Evolutionary conservation across 306 rosid genomes (phyloP).

Genomic region (Sechiopsis laciniata): DNA sequence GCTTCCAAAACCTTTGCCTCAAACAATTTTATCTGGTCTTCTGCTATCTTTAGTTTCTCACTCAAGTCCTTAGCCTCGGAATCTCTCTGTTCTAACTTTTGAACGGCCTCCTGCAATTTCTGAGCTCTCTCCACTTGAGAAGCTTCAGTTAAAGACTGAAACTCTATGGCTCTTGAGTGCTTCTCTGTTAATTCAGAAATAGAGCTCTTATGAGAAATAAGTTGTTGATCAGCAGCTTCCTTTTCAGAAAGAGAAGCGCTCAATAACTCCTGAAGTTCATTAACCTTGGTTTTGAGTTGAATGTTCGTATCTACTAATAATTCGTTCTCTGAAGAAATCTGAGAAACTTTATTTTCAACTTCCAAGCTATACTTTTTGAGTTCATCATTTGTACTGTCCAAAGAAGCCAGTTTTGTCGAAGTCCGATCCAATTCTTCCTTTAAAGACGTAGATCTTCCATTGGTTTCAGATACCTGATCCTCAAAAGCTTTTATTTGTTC

Average conservation of each 20-base stretch:
- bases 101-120: conserved; percentile 46
- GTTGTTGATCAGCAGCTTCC: conserved; percentile 45
- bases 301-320: conserved; percentile 55
- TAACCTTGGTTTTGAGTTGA: conserved; percentile 68
- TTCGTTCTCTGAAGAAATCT: conserved; percentile 58
- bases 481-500: conserved; percentile 37
- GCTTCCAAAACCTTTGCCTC: not conserved
- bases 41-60: conserved; percentile 39
- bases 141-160: conserved; percentile 41
- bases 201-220: conserved; percentile 54
- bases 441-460: conserved; percentile 33
- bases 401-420: conserved; percentile 45
- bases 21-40: not conserved
- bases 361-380: conserved; percentile 45
- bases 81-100: conserved; percentile 52
- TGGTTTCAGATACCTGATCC: conserved; percentile 41
- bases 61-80: conserved; percentile 64
- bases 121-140: conserved; percentile 41
- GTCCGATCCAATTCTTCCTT: conserved; percentile 51
- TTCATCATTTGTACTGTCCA: conserved; percentile 55
- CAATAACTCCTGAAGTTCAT: conserved; percentile 62
- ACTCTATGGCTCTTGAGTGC: conserved; percentile 59
- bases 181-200: conserved; percentile 53
- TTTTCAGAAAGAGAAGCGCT: conserved; percentile 53
- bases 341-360: conserved; percentile 55